These are phyloP conservation scores for Atalantia buxifolia DNA, from an alignment of 345 rosid species.

Conservation along the genomic window DNA sequence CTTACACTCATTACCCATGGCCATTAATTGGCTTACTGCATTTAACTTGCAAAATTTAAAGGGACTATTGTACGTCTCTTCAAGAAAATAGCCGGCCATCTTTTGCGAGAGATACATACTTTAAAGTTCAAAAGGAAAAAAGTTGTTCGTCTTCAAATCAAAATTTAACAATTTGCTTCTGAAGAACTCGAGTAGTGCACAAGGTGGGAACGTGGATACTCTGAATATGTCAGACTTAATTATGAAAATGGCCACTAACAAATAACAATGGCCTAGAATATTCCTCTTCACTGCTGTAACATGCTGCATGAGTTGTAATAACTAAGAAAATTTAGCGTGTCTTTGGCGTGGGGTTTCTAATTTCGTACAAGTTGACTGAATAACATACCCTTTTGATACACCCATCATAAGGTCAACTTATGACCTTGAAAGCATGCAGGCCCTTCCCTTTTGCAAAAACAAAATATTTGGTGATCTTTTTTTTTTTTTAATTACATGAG, in stretches of 20 bases:
- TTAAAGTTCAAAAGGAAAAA: neutral
- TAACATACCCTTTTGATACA: conserved; percentile 5
- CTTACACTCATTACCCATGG: neutral
- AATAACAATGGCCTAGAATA: conserved; percentile 22
- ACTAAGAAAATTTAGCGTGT: neutral
- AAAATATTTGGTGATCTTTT: neutral
- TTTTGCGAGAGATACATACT: neutral
- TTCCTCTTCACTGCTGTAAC: neutral
- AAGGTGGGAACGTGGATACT: conserved; percentile 3
- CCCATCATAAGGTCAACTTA: neutral
- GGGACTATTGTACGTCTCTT: neutral
- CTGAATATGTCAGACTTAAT: conserved; percentile 5
- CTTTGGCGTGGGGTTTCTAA: neutral
- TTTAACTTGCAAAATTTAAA: neutral
- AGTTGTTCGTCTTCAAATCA: neutral
- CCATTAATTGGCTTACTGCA: neutral
- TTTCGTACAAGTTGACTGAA: conserved; percentile 13
- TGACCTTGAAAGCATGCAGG: neutral
- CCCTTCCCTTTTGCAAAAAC: neutral
- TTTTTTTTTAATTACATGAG: too few species aligned
- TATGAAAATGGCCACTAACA: conserved; percentile 20
- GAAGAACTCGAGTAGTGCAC: neutral
- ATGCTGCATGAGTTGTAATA: neutral
- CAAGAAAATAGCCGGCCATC: neutral
- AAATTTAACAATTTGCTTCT: neutral